Evolutionary conservation across 352 stramenopile species (phyloP).

Genomic region (Pythium insidiosum): DNA sequence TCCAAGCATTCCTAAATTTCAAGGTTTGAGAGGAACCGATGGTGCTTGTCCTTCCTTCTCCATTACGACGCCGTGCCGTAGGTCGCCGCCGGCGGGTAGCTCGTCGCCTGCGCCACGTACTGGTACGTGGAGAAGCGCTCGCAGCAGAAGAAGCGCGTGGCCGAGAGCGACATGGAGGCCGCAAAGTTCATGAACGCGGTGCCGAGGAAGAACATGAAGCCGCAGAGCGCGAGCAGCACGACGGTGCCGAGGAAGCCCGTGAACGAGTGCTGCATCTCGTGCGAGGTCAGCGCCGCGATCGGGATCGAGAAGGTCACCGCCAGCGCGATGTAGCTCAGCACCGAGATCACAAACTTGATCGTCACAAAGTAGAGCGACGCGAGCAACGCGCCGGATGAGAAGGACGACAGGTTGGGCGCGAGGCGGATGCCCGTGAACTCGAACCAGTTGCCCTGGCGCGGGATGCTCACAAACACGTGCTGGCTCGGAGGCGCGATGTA

Average conservation of each 20-base stretch:
- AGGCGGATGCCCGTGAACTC: conserved; percentile 41
- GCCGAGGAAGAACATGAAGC: conserved; percentile 37
- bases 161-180: conserved; percentile 27
- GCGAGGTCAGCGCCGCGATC: conserved; percentile 25
- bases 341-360: conserved; percentile 44
- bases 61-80: conserved; percentile 29
- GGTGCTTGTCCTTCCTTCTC: too few species aligned
- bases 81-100: conserved; percentile 10
- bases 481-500: conserved; percentile 43
- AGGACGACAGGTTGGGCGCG: conserved; percentile 31
- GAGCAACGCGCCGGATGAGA: conserved; percentile 29
- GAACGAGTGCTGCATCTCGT: conserved; percentile 29
- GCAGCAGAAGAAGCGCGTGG: conserved; percentile 63
- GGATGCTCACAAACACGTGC: conserved; percentile 35
- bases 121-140: conserved; percentile 46
- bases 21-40: too few species aligned
- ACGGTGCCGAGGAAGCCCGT: conserved; percentile 26
- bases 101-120: conserved; percentile 18
- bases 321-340: conserved; percentile 41
- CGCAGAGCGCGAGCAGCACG: conserved; percentile 33
- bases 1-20: too few species aligned
- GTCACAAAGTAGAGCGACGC: conserved; percentile 55
- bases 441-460: conserved; percentile 19
- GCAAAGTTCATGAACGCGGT: conserved; percentile 47
- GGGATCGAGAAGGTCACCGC: conserved; percentile 50